A percentile compares a stretch with the other conserved stretches of the same genome.
phyloP scores from a whole-genome alignment of 371 early-diverging fungal genomes.

The Mortierella sp. region DNA sequence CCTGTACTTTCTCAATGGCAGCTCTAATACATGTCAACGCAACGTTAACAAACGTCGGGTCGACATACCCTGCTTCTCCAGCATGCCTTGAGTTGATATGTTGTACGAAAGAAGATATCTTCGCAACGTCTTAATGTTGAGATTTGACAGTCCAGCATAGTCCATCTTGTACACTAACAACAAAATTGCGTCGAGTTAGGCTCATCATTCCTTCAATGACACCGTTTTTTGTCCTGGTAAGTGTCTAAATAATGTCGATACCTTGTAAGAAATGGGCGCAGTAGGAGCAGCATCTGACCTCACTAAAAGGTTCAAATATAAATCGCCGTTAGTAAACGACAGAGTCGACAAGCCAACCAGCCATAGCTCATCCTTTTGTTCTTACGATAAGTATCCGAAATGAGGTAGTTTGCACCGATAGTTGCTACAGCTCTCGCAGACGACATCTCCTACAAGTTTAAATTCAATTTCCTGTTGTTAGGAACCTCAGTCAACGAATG shows the following conservation, averaged over 20 bases:
- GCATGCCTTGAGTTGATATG: constrained; percentile 54
- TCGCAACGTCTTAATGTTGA: constrained; percentile 53
- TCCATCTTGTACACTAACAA: constrained; percentile 50
- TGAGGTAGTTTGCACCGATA: constrained; percentile 45
- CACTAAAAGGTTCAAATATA: constrained; percentile 10
- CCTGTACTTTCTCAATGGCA: neutral
- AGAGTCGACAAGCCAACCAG: neutral
- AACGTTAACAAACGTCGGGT: neutral
- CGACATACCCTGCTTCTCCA: constrained; percentile 55
- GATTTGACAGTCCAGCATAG: constrained; percentile 38
- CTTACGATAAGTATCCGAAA: constrained; percentile 51
- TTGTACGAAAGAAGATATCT: constrained; percentile 51
- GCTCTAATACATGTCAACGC: neutral
- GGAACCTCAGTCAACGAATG: constrained; percentile 2
- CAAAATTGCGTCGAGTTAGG: neutral
- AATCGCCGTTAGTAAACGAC: too few relatives aligned
- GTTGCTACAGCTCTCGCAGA: constrained; percentile 48
- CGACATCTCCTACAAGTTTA: constrained; percentile 28
- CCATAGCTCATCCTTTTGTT: neutral
- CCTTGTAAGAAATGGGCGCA: constrained; percentile 55
- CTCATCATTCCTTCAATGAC: neutral
- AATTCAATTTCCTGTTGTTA: neutral
- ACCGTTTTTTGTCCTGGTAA: neutral
- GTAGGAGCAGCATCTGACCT: constrained; percentile 49
- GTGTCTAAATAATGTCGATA: neutral